Evolutionary conservation across 2,329 filamentous ascomycete genomes (phyloP), one percentile per base, ranked within the genome.

Genomic region (Aureobasidium melanogenum): DNA sequence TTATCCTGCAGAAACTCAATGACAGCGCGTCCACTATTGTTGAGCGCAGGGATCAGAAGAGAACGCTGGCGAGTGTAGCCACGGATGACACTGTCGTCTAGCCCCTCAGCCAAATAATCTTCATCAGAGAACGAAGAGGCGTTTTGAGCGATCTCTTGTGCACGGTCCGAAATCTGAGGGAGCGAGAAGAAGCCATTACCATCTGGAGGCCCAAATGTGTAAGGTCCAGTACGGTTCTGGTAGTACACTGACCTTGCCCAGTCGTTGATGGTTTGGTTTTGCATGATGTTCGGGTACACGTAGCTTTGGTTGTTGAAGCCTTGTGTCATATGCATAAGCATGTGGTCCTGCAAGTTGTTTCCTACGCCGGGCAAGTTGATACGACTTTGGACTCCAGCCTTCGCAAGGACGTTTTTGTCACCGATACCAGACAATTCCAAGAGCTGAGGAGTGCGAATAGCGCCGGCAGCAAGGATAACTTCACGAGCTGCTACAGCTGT

Each of bases 391-490:
- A 83, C 81, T 9, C 74, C 68, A 43, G 78, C 73, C 14, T 69
- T 66, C 4, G 72, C 60, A 1, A 83, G 73, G 34, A 78, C 73
- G 0, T 70, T 67, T 0, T 69, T 69, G 30, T 44, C 69, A 0
- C 76, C 75, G 36, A 76, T 70, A 5, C 74, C 75, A 6, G 72
- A 75, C 34, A 76, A 63, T 69, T 74, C 72, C 14, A 76, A 66
- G 0, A 76, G 66, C 47, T 76, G 73, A n/a, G 74, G 74, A 3
- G 69, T 64, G 8, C 68, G 63, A 41, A 74, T 68, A 2, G 69
- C 70, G 9, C 74, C 74, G 28, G 71, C 72, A 39, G 69, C 65
- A 14, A 72, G 54, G 24, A 72, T 69, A 15, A 72, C 69, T 54
- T 71, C 69, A 5, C 67, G 65, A 17, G 59, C 66, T 4, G 69